A percentile compares a stretch with the other conserved stretches of the same genome.
These are phyloP conservation scores for Exophiala oligosperma DNA, from an alignment of 2,329 filamentous ascomycete species.

Conservation along the genomic window DNA sequence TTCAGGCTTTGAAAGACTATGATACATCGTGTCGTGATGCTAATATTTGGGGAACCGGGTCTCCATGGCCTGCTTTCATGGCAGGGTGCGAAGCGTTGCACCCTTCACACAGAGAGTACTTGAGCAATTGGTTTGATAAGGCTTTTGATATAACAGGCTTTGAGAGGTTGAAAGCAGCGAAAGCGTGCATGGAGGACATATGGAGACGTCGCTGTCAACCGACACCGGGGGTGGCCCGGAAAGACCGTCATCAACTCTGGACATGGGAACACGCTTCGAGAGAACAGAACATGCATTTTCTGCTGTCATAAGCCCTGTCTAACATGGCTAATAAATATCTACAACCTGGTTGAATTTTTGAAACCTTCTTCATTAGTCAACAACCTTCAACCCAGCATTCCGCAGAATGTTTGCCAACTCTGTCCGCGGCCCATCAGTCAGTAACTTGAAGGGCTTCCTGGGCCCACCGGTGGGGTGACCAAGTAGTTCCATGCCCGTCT, in stretches of 20 bases:
- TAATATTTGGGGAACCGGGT: slow-evolving; percentile 30
- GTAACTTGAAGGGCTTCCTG: slow-evolving; percentile 50
- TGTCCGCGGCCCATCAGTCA: slow-evolving; percentile 34
- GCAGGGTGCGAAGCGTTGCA: slow-evolving; percentile 42
- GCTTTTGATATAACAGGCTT: slow-evolving; percentile 31
- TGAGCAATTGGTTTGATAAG: slow-evolving; percentile 31
- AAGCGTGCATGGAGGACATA: slow-evolving; percentile 32
- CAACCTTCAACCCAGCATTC: slow-evolving; percentile 40
- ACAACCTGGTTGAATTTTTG: too few species aligned
- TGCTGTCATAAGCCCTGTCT: neutral
- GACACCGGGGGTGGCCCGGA: neutral
- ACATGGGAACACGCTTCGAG: slow-evolving; percentile 6
- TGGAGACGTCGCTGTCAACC: slow-evolving; percentile 33
- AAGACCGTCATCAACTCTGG: neutral
- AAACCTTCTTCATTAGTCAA: slow-evolving; percentile 20
- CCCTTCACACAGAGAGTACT: slow-evolving; percentile 23
- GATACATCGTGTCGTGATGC: slow-evolving; percentile 27
- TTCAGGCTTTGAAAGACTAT: slow-evolving; percentile 35
- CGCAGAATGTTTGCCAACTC: slow-evolving; percentile 41
- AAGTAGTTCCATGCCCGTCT: slow-evolving; percentile 52
- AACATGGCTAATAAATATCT: too few species aligned
- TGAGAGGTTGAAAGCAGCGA: slow-evolving; percentile 29
- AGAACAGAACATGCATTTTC: neutral
- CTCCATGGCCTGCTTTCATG: slow-evolving; percentile 43
- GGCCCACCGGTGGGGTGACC: slow-evolving; percentile 47